Conservation (phyloP, 805 yeast genomes). For the Wickerhamomyces sydowiorum region DNA sequence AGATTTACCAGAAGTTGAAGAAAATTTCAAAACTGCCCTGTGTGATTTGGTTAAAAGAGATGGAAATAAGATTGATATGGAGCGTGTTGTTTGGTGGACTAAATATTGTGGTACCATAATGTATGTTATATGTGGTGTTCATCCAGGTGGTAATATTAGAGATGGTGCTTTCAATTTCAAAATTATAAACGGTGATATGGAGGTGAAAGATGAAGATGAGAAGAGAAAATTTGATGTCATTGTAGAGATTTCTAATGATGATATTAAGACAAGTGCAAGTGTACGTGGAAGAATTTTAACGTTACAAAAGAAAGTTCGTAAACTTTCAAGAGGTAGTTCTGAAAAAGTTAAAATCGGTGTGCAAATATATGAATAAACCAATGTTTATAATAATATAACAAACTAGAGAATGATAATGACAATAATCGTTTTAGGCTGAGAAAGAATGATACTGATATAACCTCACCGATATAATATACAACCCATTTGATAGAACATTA, state of each 20-base stretch:
- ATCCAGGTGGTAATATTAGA: conserved; percentile 74
- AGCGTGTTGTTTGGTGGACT: conserved; percentile 64
- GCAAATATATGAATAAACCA: conserved; percentile 31
- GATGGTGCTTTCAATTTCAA: conserved; percentile 49
- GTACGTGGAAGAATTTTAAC: conserved; percentile 53
- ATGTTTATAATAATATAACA: background rate
- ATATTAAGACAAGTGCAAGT: conserved; percentile 52
- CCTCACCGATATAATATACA: no score
- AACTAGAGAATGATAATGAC: background rate
- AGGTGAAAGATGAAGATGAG: conserved; percentile 24
- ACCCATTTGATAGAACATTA: no score
- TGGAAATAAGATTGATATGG: conserved; percentile 35
- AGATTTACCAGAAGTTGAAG: conserved; percentile 56
- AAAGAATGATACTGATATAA: no score
- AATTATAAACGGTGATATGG: conserved; percentile 24
- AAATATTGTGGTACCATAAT: conserved; percentile 65
- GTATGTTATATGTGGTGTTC: conserved; percentile 76
- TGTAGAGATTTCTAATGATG: conserved; percentile 43
- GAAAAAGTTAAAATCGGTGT: conserved; percentile 50
- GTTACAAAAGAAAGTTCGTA: conserved; percentile 55
- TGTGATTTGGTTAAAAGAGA: conserved; percentile 45
- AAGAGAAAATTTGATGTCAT: conserved; percentile 32
- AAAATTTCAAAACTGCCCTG: conserved; percentile 36
- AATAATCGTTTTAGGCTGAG: background rate
- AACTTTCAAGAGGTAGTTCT: conserved; percentile 42